A percentile compares a stretch with the other conserved stretches of the same genome.
phyloP scores from a whole-genome alignment of 148 eudicot genomes.

The Rhododendron molle region DNA sequence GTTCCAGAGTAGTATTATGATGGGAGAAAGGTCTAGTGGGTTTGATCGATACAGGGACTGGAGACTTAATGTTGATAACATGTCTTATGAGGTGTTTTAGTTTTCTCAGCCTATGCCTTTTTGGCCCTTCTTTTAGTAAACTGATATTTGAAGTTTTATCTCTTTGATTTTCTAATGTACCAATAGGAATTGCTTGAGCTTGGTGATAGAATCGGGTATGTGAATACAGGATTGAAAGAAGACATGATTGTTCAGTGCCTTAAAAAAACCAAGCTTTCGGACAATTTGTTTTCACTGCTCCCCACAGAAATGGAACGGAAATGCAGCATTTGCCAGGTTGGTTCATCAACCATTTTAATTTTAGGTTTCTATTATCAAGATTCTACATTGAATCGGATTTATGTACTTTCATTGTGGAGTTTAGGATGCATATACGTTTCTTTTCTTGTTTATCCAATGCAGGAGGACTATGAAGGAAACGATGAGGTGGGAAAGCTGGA shows the following conservation, averaged over 20 bases:
- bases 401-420: neutral
- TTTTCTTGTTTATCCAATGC: conserved; percentile 4
- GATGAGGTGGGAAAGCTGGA: conserved; percentile 64
- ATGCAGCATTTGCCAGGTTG: conserved; percentile 85
- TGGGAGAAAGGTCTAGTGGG: conserved; percentile 63
- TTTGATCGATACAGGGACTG: conserved; percentile 57
- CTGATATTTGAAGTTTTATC: neutral
- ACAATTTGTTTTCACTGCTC: conserved; percentile 29
- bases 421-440: neutral
- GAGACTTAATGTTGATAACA: conserved; percentile 84
- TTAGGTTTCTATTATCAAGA: neutral
- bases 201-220: conserved; percentile 86
- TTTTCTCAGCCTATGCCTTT: neutral
- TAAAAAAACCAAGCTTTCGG: conserved; percentile 47
- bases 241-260: conserved; percentile 71
- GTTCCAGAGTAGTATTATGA: conserved; percentile 63
- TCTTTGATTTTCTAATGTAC: conserved; percentile 11
- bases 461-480: conserved; percentile 61
- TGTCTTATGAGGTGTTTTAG: conserved; percentile 71
- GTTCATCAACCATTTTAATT: conserved; percentile 7
- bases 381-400: neutral
- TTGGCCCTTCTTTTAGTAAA: neutral
- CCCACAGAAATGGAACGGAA: conserved; percentile 43
- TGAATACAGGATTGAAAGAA: conserved; percentile 77
- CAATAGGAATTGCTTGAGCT: conserved; percentile 84